Evolutionary conservation across 495 filamentous ascomycete genomes (phyloP), one percentile per base, ranked within the genome.

Genomic region (Podospora anserina): DNA sequence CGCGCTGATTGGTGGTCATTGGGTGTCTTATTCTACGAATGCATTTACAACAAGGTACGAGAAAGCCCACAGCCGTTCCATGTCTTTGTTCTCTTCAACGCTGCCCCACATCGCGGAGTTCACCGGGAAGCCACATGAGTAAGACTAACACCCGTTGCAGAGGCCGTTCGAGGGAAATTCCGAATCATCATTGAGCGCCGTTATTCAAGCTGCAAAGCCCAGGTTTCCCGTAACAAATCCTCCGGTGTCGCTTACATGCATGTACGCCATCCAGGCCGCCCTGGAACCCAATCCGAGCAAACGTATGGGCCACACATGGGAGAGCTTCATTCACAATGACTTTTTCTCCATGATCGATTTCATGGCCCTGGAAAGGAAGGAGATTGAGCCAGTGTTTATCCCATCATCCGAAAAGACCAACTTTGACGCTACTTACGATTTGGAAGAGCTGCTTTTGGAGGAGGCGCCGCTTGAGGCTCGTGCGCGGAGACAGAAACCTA

Each of bases 1-100:
- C 92, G 95, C 73, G 93, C 96, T 15, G 95, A 99, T 79, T 99
- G 95, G 95, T 99, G 95, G 95, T 97, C 94, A 16, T 77, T 99
- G 27, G 95, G 95, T 39, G 95, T 99, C 59, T 88, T 94, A 2
- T 97, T 98, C 78, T 99, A 97, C 79, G 95, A 99, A 79, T 97
- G 95, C 84, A 97, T 99, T 61, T 99, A 97, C 81, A 97, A 95
- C 79, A 98, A 96, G 89, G 94, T 94, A 81, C 63, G 86, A 53
- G 26, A 23, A 23, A 23, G 23, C 23, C 27, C 16, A 49, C 55
- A 30, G 23, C 28, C 60, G 32, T 23, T 54, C 9, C 28, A 9
- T 20, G n/a, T 13, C 32, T 13, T 32, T 44, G 28, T 20, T 49
- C 34, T 63, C 23, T 15, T 18, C 65, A 57, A 39, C 16, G 0